Evolutionary conservation across 2,329 filamentous ascomycete species (phyloP), one percentile per base, ranked within the genome.

Genomic region (Tolypocladium cylindrosporum): DNA sequence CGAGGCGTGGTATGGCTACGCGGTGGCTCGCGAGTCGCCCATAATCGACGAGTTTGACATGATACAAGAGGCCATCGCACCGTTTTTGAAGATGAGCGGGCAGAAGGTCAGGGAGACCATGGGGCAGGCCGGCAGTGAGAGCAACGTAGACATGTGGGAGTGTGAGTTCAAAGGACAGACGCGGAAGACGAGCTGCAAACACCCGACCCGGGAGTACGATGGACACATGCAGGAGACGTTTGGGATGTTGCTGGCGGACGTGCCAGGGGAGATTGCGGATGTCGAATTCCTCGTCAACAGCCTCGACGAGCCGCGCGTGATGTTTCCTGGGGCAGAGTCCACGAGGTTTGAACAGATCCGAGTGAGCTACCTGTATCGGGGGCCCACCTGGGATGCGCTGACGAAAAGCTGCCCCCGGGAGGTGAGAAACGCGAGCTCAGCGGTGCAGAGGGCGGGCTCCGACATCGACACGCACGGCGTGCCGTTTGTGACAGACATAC

Each of bases 11-110:
- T 77, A 71, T 27, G 61, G 70, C 1, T 80, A 72, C 54, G 77
- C 78, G 0, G 55, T 63, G 1, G 61, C 62, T 0, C 65, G 76
- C 1, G 39, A 73, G 2, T 79, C 77, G 0, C 69, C 69, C 0
- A 70, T 81, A n/a, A 79, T 81, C 39, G 78, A 81, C 58, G 75
- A 81, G 3, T 81, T 77, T 36, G 75, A 81, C 43, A 68, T 63
- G 0, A 76, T 82, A 2, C 65, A 72, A 45, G 59, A 74, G 0
- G 60, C 66, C 0, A 61, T 82, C 1, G 64, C 66, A 0, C 78
- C 77, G 0, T 77, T 81, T 43, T 69, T 71, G 58, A 67, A 60
- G 4, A 37, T 78, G 0, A 74, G 69, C 37, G 76, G 74, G 0
- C 59, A 62, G 0, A 67, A 75, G 11, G 57, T 76, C 2, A 19